These are phyloP conservation scores for Talaromyces sp. DNA, from an alignment of 2,329 filamentous ascomycete genomes.

Conservation along the genomic window DNA sequence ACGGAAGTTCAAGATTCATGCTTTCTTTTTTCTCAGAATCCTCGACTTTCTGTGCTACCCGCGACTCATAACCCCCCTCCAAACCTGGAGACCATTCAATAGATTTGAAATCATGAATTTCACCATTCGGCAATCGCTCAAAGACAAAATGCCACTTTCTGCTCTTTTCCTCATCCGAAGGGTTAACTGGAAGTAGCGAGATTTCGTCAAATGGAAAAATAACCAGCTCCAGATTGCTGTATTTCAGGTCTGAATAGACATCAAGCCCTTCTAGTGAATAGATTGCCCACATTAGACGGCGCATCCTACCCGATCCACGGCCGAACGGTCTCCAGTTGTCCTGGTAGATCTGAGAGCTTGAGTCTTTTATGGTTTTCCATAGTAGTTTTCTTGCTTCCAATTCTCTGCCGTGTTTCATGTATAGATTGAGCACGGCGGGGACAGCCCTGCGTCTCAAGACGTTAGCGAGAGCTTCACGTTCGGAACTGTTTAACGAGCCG, in stretches of 20 bases:
- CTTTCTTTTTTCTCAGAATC: background rate
- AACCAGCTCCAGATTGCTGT: constrained; percentile 4
- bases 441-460: background rate
- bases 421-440: background rate
- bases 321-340: constrained; percentile 1
- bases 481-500: background rate
- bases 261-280: background rate
- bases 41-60: background rate
- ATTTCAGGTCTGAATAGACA: background rate
- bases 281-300: background rate
- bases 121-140: background rate
- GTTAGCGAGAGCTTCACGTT: background rate
- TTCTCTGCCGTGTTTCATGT: constrained; percentile 2
- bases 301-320: background rate
- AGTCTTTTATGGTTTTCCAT: background rate
- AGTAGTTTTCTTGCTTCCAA: constrained; percentile 3
- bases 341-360: constrained; percentile 1
- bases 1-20: constrained; percentile 6
- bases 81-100: constrained; percentile 6
- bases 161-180: constrained; percentile 12
- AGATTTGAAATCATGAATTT: background rate
- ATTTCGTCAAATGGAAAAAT: constrained; percentile 11
- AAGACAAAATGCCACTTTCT: constrained; percentile 8
- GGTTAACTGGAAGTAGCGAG: background rate
- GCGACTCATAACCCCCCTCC: constrained; percentile 4